A percentile compares a stretch with the other conserved stretches of the same genome.
phyloP scores from a whole-genome alignment of 2,329 filamentous ascomycete species.

The Pestalotiopsis sp. region DNA sequence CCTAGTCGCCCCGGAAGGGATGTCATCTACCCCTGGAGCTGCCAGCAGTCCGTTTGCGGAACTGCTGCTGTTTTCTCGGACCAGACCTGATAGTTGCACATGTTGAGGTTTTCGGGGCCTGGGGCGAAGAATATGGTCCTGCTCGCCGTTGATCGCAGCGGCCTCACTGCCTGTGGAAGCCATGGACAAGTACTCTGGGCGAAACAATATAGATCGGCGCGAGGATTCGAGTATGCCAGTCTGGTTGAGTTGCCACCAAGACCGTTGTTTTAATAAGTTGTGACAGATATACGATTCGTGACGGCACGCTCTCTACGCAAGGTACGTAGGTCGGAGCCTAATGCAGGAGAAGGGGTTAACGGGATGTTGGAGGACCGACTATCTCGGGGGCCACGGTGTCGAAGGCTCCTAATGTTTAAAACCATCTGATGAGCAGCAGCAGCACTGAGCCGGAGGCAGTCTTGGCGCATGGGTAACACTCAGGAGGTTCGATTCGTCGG shows the following conservation, averaged over 20 bases:
- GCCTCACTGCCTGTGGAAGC: slow-evolving; percentile 15
- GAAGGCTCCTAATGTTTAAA: not conserved
- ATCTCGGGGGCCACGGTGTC: not conserved
- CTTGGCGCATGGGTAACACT: not conserved
- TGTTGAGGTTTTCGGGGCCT: slow-evolving; percentile 53
- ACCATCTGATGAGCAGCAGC: not conserved
- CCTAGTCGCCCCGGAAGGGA: not conserved
- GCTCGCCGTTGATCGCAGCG: slow-evolving; percentile 24
- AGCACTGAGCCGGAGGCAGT: not conserved
- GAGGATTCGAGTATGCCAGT: not conserved
- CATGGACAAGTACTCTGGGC: slow-evolving; percentile 2
- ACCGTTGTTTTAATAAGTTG: not conserved
- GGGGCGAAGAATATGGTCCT: slow-evolving; percentile 49
- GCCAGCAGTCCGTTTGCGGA: slow-evolving; percentile 32
- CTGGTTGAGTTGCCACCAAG: not conserved
- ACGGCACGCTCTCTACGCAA: not conserved
- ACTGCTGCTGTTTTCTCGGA: slow-evolving; percentile 42
- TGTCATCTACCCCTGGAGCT: not conserved
- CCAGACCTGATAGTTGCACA: slow-evolving; percentile 45
- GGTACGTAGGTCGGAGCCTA: not conserved
- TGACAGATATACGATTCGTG: not conserved
- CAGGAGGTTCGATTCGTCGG: not conserved
- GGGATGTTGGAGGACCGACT: not conserved
- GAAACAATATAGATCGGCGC: not conserved
- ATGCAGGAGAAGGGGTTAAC: not conserved